Percentiles rank a stretch among this genome's conserved stretches.
These are phyloP conservation scores for Didymellaceae sp. DNA, from an alignment of 2,329 filamentous ascomycete genomes.

Conservation along the genomic window DNA sequence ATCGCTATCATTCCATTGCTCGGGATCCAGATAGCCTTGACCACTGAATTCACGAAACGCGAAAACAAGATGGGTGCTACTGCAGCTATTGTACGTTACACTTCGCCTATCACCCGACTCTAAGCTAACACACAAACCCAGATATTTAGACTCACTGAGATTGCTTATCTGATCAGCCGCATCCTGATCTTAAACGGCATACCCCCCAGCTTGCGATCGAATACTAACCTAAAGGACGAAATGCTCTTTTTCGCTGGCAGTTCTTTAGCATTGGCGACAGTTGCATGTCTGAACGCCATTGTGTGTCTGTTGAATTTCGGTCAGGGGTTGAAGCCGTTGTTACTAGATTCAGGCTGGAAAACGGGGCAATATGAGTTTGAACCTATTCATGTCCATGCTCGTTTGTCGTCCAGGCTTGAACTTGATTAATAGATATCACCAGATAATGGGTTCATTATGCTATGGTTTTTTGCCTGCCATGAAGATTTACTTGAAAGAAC, in stretches of 20 bases:
- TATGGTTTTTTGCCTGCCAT: too few relatives aligned
- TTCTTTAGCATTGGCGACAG: constrained; percentile 13
- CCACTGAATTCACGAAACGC: constrained; percentile 16
- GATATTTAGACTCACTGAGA: constrained; percentile 24
- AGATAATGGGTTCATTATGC: too few relatives aligned
- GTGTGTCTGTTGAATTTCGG: constrained; percentile 31
- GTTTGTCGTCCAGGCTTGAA: constrained; percentile 15
- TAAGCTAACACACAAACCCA: not conserved
- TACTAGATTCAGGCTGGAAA: constrained; percentile 19
- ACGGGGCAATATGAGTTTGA: constrained; percentile 15
- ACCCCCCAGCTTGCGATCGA: constrained; percentile 3
- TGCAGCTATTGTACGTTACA: constrained; percentile 22
- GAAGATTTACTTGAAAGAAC: too few relatives aligned
- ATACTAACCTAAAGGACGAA: constrained; percentile 29
- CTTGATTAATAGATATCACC: constrained; percentile 6
- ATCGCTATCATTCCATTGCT: constrained; percentile 31
- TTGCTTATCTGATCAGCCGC: constrained; percentile 29
- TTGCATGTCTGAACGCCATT: constrained; percentile 10
- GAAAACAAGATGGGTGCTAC: constrained; percentile 22
- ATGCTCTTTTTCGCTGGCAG: constrained; percentile 30
- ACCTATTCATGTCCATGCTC: constrained; percentile 18
- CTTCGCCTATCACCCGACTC: not conserved
- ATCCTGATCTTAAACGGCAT: constrained; percentile 26
- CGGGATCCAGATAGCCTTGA: constrained; percentile 21
- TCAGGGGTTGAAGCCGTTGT: constrained; percentile 30